Evolutionary conservation across 441 rosid genomes (phyloP), one percentile per base, ranked within the genome.

Genomic region (Jatropha multifida): DNA sequence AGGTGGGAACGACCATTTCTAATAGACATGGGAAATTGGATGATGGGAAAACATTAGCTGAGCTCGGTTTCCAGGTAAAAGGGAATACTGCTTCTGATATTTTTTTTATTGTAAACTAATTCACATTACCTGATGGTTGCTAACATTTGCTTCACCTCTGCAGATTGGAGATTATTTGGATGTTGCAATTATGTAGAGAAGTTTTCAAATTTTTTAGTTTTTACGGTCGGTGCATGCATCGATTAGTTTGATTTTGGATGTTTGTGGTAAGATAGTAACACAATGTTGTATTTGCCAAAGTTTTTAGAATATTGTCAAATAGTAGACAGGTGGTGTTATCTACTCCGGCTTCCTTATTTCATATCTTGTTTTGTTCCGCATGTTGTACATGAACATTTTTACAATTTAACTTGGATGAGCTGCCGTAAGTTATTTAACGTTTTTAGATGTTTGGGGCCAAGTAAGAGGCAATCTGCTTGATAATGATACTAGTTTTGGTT

Each of bases 151-250:
- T 42, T 72, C 71, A 54, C 41, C 4, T 79, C 37, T 77, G 51
- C 87, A 94, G 98, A 91, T 94, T 63, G 98, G 98, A 66, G 99
- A 94, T 79, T 93, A 92, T 84, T 87, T 94, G 86, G 98, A 94
- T 61, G 94, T 94, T 82, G 93, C 97, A 23, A 89, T 92, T 76
- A 79, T 84, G 64, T 88, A 82, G 75, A 73, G 77, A 68, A 56
- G 79, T 20, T 40, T 18, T 38, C 5, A 11, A 7, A 62, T 40
- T 62, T 62, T 32, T 62, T 41, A 41, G 52, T 1, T 5, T 10
- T 20, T 15, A 63, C 32, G 32, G 32, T 5, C 2, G 1, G 32
- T 32, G 32, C 52, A 27, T 27, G 62, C 54, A 44, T 66, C 42
- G 6, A 56, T 67, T 37, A 66, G 72, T 32, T 66, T 56, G 65